Percentiles rank a stretch among this genome's conserved stretches.
Evolutionary conservation across 164 flowering plant species (phyloP).

Genomic region (Euptelea pleiosperma): DNA sequence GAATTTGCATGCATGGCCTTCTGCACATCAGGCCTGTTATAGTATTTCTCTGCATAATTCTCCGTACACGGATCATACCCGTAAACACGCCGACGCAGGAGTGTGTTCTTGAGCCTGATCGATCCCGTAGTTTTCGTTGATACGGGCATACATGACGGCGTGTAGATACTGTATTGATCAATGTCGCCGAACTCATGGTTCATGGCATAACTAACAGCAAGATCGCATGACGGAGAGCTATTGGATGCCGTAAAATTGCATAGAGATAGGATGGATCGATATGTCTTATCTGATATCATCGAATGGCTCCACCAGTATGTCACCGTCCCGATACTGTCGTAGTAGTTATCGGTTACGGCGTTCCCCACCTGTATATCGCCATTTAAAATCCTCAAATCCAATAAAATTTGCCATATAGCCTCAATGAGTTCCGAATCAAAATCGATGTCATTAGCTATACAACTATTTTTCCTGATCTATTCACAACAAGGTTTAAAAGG

Average conservation of each 20-base stretch:
- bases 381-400: neutral
- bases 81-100: slow-evolving; percentile 37
- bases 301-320: slow-evolving; percentile 81
- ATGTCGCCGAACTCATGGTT: slow-evolving; percentile 75
- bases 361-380: slow-evolving; percentile 65
- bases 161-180: slow-evolving; percentile 84
- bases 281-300: slow-evolving; percentile 74
- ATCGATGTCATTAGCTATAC: too few species aligned
- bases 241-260: slow-evolving; percentile 48
- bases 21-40: slow-evolving; percentile 74
- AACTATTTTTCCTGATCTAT: too few species aligned
- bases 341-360: slow-evolving; percentile 61
- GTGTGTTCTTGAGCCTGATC: slow-evolving; percentile 46
- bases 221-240: slow-evolving; percentile 37
- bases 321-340: slow-evolving; percentile 71
- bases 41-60: slow-evolving; percentile 73
- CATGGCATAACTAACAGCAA: slow-evolving; percentile 42
- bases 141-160: slow-evolving; percentile 44
- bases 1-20: slow-evolving; percentile 75
- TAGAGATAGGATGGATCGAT: slow-evolving; percentile 42
- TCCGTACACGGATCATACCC: slow-evolving; percentile 90
- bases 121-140: slow-evolving; percentile 12
- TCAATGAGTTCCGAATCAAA: too few species aligned
- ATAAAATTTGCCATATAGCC: too few species aligned
- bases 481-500: too few species aligned